Base-by-base conservation (phyloP, 1,284 basidiomycete genomes). In the Pseudozyma flocculosa region DNA sequence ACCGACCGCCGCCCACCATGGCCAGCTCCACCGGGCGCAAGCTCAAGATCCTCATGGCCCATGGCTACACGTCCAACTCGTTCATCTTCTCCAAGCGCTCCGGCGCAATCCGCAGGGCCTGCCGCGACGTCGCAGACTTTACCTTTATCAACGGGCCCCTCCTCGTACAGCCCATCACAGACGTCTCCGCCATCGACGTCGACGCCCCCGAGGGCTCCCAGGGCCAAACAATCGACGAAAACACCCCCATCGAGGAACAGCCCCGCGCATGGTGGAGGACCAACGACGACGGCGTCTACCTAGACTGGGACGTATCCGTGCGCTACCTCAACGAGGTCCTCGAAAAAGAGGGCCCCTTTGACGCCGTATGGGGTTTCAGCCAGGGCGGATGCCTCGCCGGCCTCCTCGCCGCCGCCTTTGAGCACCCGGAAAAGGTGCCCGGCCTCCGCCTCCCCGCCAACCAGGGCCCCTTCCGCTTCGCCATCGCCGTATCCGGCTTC, bases 21-120 rank as follows among this genome's bases (percentile, higher is more conserved):
- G 26, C 26, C 26, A 11, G 7, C 26, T 29, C 26, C 7, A 29
- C 26, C 26, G 7, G 7, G 5, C 38, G 54, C 15, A 73, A 73
- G 53, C 61, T 72, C 39, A 56, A 61, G 15, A 54, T 76, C 32
- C 66, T 75, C 21, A 65, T 73, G 50, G 60, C 75, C 14, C 75
- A 78, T 41, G 74, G 75, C 45, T 78, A 72, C 54, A 75, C 75
- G 21, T 63, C 63, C 50, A 78, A 78, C 49, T 52, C 48, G n/a
- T 66, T 68, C 45, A 61, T 68, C 15, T 69, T 72, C 50, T 46
- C 54, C 45, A 54, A 61, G 40, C 58, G 74, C 2, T 53, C 70
- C 4, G 68, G 65, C 10, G 71, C 74, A 3, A 62, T 78, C 22
- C 64, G 73, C 38, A 76, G 73, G 38, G 70, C 69, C 14, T 74